These are phyloP conservation scores for Serendipita sp. DNA, from an alignment of 1,284 basidiomycete species.

Conservation along the genomic window DNA sequence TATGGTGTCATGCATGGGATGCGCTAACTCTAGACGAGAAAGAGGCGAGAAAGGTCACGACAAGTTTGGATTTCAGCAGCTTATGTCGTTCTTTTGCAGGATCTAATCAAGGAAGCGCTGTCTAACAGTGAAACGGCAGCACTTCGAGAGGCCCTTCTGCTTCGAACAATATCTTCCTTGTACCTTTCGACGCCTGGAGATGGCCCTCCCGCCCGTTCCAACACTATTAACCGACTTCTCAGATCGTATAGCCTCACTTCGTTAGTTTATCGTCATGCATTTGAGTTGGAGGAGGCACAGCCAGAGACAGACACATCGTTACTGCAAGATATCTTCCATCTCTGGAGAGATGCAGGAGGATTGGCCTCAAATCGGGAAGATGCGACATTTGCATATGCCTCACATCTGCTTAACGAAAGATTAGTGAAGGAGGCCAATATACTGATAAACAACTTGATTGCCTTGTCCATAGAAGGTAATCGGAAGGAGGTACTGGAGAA, in stretches of 20 bases:
- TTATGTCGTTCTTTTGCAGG: not conserved
- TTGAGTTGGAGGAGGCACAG: not conserved
- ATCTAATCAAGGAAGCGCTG: not conserved
- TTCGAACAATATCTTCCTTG: not conserved
- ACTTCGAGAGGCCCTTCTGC: not conserved
- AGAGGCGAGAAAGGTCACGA: not conserved
- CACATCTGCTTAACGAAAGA: not conserved
- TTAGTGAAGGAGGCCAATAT: not conserved
- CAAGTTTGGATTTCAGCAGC: not conserved
- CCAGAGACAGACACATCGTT: not conserved
- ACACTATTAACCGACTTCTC: not conserved
- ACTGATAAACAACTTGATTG: not conserved
- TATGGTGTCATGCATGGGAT: constrained; percentile 25
- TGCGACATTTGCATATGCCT: not conserved
- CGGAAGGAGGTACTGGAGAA: constrained; percentile 17
- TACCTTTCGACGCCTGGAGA: not conserved
- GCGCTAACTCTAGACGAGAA: not conserved
- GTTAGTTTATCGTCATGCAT: not conserved
- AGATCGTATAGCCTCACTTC: not conserved
- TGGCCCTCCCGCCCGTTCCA: too few species aligned
- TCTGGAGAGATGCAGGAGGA: constrained; percentile 18
- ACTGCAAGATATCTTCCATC: not conserved
- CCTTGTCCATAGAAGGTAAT: constrained; percentile 10
- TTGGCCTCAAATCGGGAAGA: not conserved
- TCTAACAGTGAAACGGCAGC: not conserved